Evolutionary conservation across 139 green algal species (phyloP), one percentile per base, ranked within the genome.

Genomic region (Zygnema circumcarinatum): DNA sequence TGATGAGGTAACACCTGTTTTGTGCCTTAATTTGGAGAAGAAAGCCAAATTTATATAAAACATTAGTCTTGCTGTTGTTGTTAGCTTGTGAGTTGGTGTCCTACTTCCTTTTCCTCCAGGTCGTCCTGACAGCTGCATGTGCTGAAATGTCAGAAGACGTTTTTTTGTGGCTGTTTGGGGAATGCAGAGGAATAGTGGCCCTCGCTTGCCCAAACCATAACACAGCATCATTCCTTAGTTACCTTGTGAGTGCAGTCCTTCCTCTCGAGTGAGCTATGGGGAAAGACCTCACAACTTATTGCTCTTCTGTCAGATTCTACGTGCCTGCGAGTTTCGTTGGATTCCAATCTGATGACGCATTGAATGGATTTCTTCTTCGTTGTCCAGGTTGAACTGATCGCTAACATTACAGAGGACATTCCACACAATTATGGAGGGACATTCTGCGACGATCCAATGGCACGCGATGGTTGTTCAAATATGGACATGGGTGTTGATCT

Each of bases 161-260:
- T 39, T 39, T 39, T 78, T 39, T 39, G 11, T 78, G 69, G 69
- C 7, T 7, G 69, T 78, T 3, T 7, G 69, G 35, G 69, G 35
- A 16, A 39, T 78, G 35, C 69, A 78, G 69, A 41, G 69, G 69
- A 78, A 78, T 78, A 38, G 35, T 78, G 16, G 69, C 69, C 16
- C 11, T 78, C 7, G 69, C 69, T 39, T 78, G 69, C 69, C 69
- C 69, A 39, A 78, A 78, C 16, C 69, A 20, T 39, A 78, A 78
- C 11, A 78, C 69, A 16, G 7, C 69, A 11, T 41, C 36, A 52
- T 41, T 78, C 16, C 36, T 78, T 41, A 52, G 7, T 25, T 78
- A 78, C 16, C 69, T 78, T 39, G 69, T 78, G 36, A 78, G 47
- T 62, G 47, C 47, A 25, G 7, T 16, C 16, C 47, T 16, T 16